Base-by-base conservation (phyloP, 768 basidiomycete species). In the Macrocybe gigantea region DNA sequence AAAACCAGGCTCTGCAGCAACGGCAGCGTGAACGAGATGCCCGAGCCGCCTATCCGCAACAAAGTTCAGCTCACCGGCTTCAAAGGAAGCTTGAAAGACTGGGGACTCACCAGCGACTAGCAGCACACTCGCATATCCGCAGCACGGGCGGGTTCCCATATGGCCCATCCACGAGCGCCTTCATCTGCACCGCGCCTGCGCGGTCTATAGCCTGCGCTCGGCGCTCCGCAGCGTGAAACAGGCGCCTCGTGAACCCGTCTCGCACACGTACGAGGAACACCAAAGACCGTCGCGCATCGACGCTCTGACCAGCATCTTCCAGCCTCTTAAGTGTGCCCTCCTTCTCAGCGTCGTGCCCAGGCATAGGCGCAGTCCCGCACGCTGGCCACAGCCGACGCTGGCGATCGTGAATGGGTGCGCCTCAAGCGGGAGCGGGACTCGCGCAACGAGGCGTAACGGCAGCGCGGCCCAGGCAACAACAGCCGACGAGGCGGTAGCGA, bases 351-450 rank as follows among this genome's bases (percentile, higher is more conserved):
- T 22, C 22, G 22, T 4, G 22, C 22, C 22, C 22, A 22, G 22
- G 22, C 22, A 22, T 22, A 22, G 22, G 22, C 22, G 22, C 22
- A 1, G 22, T 22, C 22, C 22, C 22, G 22, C 2, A 4, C 22
- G 22, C 22, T 2, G 22, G 22, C 22, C 22, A 22, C 22, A 22
- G 4, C 22, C 22, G 22, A 22, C 22, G 4, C 22, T 22, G 22
- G 22, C 22, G 47, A 83, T 82, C 0, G 82, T 80, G 61, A 84
- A 83, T 1, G 82, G 82, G 50, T 83, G 82, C 0, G 77, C 61
- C 58, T 83, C 77, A 22, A 22, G 22, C 22, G 22, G 22, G 22
- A 22, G 22, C 22, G 22, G 22, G 22, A 22, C 22, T 22, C 22
- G 22, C 22, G 22, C 22, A 22, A 22, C 22, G 22, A 22, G 22